Evolutionary conservation across 176 grass and related monocot genomes (phyloP).

Genomic region (Canna indica): DNA sequence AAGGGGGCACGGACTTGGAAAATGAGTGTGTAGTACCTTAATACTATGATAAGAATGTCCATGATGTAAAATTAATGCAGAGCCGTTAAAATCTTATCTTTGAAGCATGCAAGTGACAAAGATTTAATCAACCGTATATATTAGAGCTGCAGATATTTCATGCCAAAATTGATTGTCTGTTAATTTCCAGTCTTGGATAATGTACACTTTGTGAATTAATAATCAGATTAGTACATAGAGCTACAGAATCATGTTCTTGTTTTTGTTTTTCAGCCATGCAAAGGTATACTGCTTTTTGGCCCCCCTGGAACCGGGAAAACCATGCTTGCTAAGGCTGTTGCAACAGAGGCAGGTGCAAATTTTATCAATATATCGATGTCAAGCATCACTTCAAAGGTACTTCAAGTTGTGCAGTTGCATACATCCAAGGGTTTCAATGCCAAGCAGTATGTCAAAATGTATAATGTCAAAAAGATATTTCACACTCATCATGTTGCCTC

Average conservation of each 20-base stretch:
- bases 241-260: constrained; percentile 13
- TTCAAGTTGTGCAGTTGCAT: background rate
- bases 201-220: too few species aligned
- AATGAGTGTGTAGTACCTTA: too few species aligned
- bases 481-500: background rate
- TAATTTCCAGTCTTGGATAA: too few species aligned
- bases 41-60: too few species aligned
- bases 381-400: constrained; percentile 98
- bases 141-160: too few species aligned
- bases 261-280: constrained; percentile 76
- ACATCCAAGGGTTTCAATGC: background rate
- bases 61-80: too few species aligned
- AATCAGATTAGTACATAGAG: background rate
- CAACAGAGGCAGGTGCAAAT: constrained; percentile 95
- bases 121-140: too few species aligned
- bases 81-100: too few species aligned
- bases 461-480: background rate
- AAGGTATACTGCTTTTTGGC: constrained; percentile 97
- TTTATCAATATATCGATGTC: constrained; percentile 99
- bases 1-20: too few species aligned
- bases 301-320: constrained; percentile 99
- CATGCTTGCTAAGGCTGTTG: constrained; percentile 99
- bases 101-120: too few species aligned
- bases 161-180: too few species aligned
- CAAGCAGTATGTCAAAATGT: background rate